phyloP scores from a whole-genome alignment of 2,329 filamentous ascomycete species.

The Xylariaceae sp. region DNA sequence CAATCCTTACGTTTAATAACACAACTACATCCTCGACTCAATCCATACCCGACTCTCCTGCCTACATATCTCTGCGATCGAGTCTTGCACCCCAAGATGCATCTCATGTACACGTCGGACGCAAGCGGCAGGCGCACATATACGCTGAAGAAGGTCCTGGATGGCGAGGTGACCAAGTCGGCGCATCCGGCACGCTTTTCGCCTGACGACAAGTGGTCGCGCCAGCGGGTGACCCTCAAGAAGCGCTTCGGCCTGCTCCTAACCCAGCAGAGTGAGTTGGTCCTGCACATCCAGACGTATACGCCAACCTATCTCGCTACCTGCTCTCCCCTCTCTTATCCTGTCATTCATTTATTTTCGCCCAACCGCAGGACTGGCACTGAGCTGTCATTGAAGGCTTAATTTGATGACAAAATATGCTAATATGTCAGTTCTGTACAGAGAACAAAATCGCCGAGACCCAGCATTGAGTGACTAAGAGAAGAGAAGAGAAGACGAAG shows the following conservation, averaged over 20 bases:
- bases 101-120: constrained; percentile 83
- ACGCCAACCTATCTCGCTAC: constrained; percentile 5
- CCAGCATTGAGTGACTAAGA: constrained; percentile 18
- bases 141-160: constrained; percentile 88
- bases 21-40: too few relatives aligned
- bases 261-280: constrained; percentile 68
- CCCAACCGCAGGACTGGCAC: too few relatives aligned
- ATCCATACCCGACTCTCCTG: not conserved
- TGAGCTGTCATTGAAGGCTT: too few relatives aligned
- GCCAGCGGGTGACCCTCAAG: constrained; percentile 93
- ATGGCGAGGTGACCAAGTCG: constrained; percentile 88
- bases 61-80: constrained; percentile 12
- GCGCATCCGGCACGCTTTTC: constrained; percentile 96
- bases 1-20: too few relatives aligned
- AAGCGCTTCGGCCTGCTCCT: constrained; percentile 87
- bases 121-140: constrained; percentile 84
- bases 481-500: not conserved
- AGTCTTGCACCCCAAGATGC: too few relatives aligned
- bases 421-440: constrained; percentile 11
- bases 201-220: constrained; percentile 98
- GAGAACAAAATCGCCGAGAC: constrained; percentile 39
- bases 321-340: not conserved
- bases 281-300: not conserved
- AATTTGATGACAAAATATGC: not conserved
- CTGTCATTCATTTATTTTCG: not conserved